Conservation (phyloP, 2,329 filamentous ascomycete species). For the Paracamarosporium sp. region DNA sequence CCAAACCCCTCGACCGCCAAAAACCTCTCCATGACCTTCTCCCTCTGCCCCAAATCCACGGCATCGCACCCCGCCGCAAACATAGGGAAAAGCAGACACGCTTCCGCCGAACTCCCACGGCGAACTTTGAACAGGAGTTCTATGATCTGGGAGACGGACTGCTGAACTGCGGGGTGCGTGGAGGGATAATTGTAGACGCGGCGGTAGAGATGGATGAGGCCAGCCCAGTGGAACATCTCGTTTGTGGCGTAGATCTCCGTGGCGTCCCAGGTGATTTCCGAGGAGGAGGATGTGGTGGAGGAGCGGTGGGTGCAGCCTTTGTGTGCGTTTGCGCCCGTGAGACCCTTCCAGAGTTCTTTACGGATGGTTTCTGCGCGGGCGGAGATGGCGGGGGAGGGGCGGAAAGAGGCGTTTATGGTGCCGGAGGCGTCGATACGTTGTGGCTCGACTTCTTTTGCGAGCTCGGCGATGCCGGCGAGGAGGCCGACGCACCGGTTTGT, state of each 20-base stretch:
- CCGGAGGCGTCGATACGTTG: slow-evolving; percentile 65
- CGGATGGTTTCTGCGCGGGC: slow-evolving; percentile 66
- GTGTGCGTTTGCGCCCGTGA: slow-evolving; percentile 44
- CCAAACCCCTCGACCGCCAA: slow-evolving; percentile 73
- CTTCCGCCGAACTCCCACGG: slow-evolving; percentile 73
- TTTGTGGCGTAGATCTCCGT: slow-evolving; percentile 75
- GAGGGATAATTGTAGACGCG: slow-evolving; percentile 71
- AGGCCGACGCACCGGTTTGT: slow-evolving; percentile 74
- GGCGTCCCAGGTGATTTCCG: slow-evolving; percentile 59
- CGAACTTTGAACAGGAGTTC: slow-evolving; percentile 67
- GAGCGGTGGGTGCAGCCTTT: slow-evolving; percentile 53
- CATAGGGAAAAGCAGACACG: slow-evolving; percentile 78
- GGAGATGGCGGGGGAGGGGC: slow-evolving; percentile 61
- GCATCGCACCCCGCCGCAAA: slow-evolving; percentile 84
- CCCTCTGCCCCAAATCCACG: slow-evolving; percentile 60
- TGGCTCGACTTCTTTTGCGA: slow-evolving; percentile 72
- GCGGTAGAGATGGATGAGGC: slow-evolving; percentile 76
- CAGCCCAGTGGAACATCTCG: slow-evolving; percentile 80
- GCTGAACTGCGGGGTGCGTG: slow-evolving; percentile 66
- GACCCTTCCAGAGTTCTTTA: slow-evolving; percentile 65
- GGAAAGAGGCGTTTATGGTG: slow-evolving; percentile 63
- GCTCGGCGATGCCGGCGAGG: slow-evolving; percentile 73
- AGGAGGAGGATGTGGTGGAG: slow-evolving; percentile 25
- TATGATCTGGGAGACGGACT: slow-evolving; percentile 69
- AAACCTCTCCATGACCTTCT: slow-evolving; percentile 70